Evolutionary conservation across 768 basidiomycete genomes (phyloP).

Genomic region (Leccinum pellstonianum): DNA sequence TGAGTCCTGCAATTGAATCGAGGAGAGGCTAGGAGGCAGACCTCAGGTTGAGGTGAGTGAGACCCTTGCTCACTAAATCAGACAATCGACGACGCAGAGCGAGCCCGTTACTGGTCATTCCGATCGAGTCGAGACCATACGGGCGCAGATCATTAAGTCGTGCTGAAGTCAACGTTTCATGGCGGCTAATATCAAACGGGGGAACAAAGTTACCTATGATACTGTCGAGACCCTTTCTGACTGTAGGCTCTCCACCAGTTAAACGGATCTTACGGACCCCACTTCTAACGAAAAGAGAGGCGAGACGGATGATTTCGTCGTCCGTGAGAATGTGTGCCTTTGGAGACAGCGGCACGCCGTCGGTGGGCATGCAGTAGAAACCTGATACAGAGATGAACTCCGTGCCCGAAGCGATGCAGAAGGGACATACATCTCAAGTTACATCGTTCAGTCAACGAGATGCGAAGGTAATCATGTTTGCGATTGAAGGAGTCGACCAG

Average conservation of each 20-base stretch:
- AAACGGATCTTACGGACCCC: constrained; percentile 87
- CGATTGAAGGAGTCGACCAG: constrained; percentile 68
- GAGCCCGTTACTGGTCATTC: constrained; percentile 85
- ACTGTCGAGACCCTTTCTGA: constrained; percentile 70
- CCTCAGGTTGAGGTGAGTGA: constrained; percentile 76
- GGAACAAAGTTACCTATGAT: constrained; percentile 56
- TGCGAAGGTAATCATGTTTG: constrained; percentile 83
- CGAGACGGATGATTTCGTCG: constrained; percentile 71
- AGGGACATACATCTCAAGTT: constrained; percentile 71
- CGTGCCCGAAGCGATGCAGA: background rate
- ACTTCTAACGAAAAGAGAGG: constrained; percentile 71
- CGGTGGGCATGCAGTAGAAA: constrained; percentile 89
- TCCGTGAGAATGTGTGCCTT: constrained; percentile 67
- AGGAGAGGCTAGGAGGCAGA: constrained; percentile 23
- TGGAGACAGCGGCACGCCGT: constrained; percentile 76
- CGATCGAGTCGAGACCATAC: constrained; percentile 69
- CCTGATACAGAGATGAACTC: constrained; percentile 41
- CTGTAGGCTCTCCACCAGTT: constrained; percentile 86
- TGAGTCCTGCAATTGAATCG: constrained; percentile 4
- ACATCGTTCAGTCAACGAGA: constrained; percentile 83
- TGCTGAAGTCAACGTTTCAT: constrained; percentile 37
- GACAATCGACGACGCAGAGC: constrained; percentile 73
- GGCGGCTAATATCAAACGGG: background rate
- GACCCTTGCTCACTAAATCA: constrained; percentile 61
- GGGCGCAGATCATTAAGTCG: constrained; percentile 59